Conservation (phyloP, 768 basidiomycete genomes). For the Lentinula sp. region DNA sequence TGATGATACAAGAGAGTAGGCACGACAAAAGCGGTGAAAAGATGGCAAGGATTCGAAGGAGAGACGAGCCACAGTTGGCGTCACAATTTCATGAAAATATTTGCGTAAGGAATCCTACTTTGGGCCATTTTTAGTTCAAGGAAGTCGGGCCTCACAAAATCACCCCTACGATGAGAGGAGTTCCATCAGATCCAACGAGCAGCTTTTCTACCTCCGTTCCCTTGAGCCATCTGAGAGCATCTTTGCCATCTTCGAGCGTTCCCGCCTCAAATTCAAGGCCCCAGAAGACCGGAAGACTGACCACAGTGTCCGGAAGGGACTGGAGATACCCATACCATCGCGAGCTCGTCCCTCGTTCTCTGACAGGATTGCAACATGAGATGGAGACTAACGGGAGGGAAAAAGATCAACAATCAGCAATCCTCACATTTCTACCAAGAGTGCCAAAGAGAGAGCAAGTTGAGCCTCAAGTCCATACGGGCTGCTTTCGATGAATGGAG, state of each 20-base stretch:
- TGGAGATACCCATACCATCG: conserved; percentile 64
- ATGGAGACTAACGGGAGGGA: not conserved
- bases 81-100: not conserved
- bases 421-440: conserved; percentile 62
- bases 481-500: conserved; percentile 32
- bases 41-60: not conserved
- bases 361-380: conserved; percentile 17
- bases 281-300: conserved; percentile 66
- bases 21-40: conserved; percentile 33
- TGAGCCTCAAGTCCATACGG: conserved; percentile 56
- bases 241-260: conserved; percentile 18
- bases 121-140: not conserved
- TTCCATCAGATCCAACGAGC: not conserved
- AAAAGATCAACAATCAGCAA: not conserved
- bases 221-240: conserved; percentile 31
- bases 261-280: conserved; percentile 12
- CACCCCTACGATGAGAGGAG: not conserved
- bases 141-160: not conserved
- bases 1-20: conserved; percentile 66
- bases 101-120: not conserved
- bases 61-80: not conserved
- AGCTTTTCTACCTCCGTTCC: conserved; percentile 31
- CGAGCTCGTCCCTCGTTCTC: conserved; percentile 42
- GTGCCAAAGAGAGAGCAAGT: conserved; percentile 54
- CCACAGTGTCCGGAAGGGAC: conserved; percentile 43